Evolutionary conservation across 2,329 filamentous ascomycete species (phyloP).

Genomic region (Hypomyces rosellus): DNA sequence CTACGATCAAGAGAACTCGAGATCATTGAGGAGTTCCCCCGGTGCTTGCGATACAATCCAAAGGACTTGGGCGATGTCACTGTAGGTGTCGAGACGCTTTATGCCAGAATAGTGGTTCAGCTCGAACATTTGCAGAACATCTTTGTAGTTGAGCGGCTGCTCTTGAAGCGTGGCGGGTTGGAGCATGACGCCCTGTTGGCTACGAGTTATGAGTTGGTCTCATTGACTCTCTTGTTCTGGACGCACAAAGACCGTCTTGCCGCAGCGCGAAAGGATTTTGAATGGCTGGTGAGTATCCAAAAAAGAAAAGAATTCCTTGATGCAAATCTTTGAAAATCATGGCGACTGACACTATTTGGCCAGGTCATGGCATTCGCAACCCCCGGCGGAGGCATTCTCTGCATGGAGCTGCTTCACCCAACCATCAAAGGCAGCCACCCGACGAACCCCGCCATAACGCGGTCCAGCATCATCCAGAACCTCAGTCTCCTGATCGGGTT

Average conservation of each 20-base stretch:
- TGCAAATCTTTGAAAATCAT: fast-evolving
- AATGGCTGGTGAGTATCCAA: conserved; percentile 45
- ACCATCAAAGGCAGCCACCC: conserved; percentile 29
- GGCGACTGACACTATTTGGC: not conserved
- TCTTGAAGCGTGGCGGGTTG: conserved; percentile 38
- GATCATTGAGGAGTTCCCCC: conserved; percentile 18
- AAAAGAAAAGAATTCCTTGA: not conserved
- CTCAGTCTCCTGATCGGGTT: conserved; percentile 45
- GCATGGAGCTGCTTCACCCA: conserved; percentile 42
- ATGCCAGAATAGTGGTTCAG: conserved; percentile 39
- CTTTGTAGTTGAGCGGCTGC: conserved; percentile 52
- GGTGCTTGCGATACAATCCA: conserved; percentile 32
- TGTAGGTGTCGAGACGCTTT: conserved; percentile 26
- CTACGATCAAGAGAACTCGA: conserved; percentile 4
- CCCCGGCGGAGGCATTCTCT: conserved; percentile 43
- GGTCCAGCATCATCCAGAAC: conserved; percentile 45
- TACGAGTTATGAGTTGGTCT: conserved; percentile 42
- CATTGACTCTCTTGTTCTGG: conserved; percentile 41
- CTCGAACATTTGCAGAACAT: conserved; percentile 50
- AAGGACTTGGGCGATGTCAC: conserved; percentile 30
- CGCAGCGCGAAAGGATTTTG: conserved; percentile 36
- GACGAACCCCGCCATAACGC: conserved; percentile 30
- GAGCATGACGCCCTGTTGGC: conserved; percentile 35
- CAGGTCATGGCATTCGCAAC: conserved; percentile 46
- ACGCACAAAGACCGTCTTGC: conserved; percentile 42